These are phyloP conservation scores for Esteya vermicola DNA, from an alignment of 2,329 filamentous ascomycete genomes.

Conservation along the genomic window DNA sequence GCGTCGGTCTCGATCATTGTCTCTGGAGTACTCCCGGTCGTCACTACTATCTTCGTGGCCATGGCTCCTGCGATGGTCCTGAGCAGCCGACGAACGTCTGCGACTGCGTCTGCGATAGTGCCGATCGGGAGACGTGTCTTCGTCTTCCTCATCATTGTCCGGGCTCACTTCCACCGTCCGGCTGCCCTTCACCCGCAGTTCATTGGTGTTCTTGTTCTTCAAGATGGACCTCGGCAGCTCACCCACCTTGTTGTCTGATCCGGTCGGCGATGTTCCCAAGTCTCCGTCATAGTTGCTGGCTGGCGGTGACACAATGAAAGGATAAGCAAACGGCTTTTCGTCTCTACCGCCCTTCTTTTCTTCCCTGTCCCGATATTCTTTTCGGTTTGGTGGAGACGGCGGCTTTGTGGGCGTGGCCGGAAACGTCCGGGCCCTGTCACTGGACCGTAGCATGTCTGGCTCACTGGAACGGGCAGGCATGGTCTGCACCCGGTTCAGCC, in stretches of 20 bases:
- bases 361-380: too few relatives aligned
- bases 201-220: conserved; percentile 45
- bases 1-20: conserved; percentile 15
- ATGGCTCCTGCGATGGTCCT: conserved; percentile 16
- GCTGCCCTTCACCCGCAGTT: conserved; percentile 37
- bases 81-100: not conserved
- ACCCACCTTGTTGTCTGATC: conserved; percentile 15
- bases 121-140: not conserved
- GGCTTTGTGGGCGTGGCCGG: not conserved
- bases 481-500: not conserved
- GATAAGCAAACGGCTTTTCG: conserved; percentile 18
- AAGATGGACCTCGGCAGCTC: conserved; percentile 41
- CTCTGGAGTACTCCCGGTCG: not conserved
- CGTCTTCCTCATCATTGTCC: not conserved
- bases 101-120: not conserved
- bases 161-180: conserved; percentile 26
- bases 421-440: conserved; percentile 3
- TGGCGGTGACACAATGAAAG: conserved; percentile 21
- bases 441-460: too few relatives aligned
- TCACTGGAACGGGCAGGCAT: conserved; percentile 8
- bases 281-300: conserved; percentile 14
- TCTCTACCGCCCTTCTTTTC: not conserved
- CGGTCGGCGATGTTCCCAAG: conserved; percentile 18
- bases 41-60: conserved; percentile 14
- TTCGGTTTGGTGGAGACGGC: too few relatives aligned